These are phyloP conservation scores for Macrocybe gigantea DNA, from an alignment of 768 basidiomycete genomes.

Conservation along the genomic window DNA sequence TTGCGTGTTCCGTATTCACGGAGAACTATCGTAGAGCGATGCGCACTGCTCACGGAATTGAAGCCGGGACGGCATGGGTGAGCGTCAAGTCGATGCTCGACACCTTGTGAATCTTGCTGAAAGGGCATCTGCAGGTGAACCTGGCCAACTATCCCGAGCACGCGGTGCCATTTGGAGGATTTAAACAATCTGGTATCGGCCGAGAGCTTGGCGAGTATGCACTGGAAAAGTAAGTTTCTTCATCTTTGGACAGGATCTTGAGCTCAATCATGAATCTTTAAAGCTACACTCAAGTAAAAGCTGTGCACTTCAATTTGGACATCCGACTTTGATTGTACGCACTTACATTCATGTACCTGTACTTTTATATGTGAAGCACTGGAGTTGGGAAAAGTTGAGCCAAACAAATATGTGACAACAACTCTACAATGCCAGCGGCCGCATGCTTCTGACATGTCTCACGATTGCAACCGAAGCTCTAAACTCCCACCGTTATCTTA, in stretches of 20 bases:
- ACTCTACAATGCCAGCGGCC: too few relatives aligned
- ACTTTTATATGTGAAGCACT: too few relatives aligned
- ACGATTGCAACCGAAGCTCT: too few relatives aligned
- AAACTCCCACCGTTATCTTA: too few relatives aligned
- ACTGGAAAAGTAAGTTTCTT: constrained; percentile 14
- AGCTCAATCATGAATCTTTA: too few relatives aligned
- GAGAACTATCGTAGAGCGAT: constrained; percentile 15
- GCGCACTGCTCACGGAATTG: constrained; percentile 17
- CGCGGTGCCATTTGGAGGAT: constrained; percentile 20
- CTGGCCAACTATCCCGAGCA: background rate
- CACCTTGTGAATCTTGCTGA: background rate
- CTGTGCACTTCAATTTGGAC: constrained; percentile 49
- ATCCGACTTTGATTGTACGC: background rate
- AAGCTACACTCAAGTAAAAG: constrained; percentile 45
- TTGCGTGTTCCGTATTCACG: constrained; percentile 15
- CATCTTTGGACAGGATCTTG: background rate
- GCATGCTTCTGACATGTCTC: too few relatives aligned
- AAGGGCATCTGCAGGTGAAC: constrained; percentile 16
- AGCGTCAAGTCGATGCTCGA: background rate
- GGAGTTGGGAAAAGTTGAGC: too few relatives aligned
- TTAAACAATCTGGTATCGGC: constrained; percentile 20
- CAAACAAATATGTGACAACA: too few relatives aligned
- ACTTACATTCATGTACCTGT: too few relatives aligned
- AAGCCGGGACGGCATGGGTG: constrained; percentile 17
- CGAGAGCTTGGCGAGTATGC: constrained; percentile 21